Conservation (phyloP, 1,139 yeast genomes). For the Blastobotrys arbuscula region DNA sequence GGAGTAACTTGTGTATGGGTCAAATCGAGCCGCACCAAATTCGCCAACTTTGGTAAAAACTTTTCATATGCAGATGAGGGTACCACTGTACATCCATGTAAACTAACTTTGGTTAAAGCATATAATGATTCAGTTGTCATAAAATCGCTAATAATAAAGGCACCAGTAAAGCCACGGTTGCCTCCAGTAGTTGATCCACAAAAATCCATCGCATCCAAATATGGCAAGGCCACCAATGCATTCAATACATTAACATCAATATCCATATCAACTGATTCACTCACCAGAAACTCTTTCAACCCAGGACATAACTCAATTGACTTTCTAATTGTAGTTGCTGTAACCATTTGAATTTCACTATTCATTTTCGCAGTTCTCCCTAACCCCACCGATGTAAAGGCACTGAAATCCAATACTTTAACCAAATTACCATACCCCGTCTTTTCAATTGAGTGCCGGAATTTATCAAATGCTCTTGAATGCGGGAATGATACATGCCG, state of each 20-base stretch:
- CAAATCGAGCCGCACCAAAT: conserved; percentile 65
- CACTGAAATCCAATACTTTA: conserved; percentile 77
- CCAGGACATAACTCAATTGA: conserved; percentile 61
- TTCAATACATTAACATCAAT: conserved; percentile 55
- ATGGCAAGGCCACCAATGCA: conserved; percentile 54
- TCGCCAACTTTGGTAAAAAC: conserved; percentile 53
- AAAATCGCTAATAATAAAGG: conserved; percentile 19
- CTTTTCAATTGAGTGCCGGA: conserved; percentile 51
- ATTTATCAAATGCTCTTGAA: conserved; percentile 74
- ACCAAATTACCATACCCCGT: conserved; percentile 61
- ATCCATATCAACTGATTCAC: conserved; percentile 84
- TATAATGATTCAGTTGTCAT: conserved; percentile 22
- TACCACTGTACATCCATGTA: conserved; percentile 85
- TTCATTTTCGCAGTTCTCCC: conserved; percentile 90
- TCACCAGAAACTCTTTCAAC: conserved; percentile 69
- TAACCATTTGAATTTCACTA: conserved; percentile 86
- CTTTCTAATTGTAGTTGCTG: conserved; percentile 58
- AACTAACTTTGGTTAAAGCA: conserved; percentile 52
- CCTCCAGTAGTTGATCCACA: conserved; percentile 76
- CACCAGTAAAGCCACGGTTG: conserved; percentile 51
- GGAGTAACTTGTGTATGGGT: conserved; percentile 76
- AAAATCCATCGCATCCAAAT: conserved; percentile 70
- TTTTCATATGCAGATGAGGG: conserved; percentile 51
- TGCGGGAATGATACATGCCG: conserved; percentile 70
- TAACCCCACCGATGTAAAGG: conserved; percentile 82